These are phyloP conservation scores for Cordyceps fumosorosea DNA, from an alignment of 2,329 filamentous ascomycete genomes.

Conservation along the genomic window DNA sequence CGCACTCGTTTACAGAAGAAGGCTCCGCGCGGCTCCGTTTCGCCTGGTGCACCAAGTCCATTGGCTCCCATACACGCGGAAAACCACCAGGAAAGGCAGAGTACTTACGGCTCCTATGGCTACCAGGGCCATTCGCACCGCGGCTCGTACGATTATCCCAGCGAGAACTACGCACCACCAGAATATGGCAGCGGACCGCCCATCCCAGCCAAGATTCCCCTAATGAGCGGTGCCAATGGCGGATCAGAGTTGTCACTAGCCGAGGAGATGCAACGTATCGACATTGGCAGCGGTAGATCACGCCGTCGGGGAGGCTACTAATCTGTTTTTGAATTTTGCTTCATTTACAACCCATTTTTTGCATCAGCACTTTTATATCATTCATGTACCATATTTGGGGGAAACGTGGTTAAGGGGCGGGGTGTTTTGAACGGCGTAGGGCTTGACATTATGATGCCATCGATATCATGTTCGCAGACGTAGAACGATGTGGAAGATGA, in stretches of 20 bases:
- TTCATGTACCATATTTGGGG: constrained; percentile 13
- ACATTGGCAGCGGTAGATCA: constrained; percentile 55
- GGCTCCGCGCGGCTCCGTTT: constrained; percentile 35
- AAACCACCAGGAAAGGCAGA: constrained; percentile 41
- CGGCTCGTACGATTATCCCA: constrained; percentile 47
- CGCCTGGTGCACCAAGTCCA: constrained; percentile 38
- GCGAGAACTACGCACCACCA: constrained; percentile 43
- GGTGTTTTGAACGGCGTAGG: not conserved
- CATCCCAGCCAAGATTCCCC: constrained; percentile 64
- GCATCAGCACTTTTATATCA: not conserved
- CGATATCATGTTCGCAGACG: not conserved
- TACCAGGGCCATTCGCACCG: constrained; percentile 31
- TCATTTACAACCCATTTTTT: not conserved
- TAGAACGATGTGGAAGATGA: not conserved
- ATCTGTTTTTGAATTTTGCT: constrained; percentile 11
- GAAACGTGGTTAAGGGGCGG: constrained; percentile 2
- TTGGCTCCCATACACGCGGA: constrained; percentile 47
- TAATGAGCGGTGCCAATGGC: constrained; percentile 42
- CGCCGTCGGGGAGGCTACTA: constrained; percentile 42
- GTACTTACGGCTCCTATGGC: constrained; percentile 25
- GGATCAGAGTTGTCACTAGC: constrained; percentile 52
- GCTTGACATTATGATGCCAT: not conserved
- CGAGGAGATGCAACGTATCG: constrained; percentile 64
- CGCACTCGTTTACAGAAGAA: constrained; percentile 63
- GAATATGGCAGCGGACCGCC: constrained; percentile 42